Conservation (phyloP, 2,329 filamentous ascomycete genomes). For the Zymoseptoria ardabiliae region DNA sequence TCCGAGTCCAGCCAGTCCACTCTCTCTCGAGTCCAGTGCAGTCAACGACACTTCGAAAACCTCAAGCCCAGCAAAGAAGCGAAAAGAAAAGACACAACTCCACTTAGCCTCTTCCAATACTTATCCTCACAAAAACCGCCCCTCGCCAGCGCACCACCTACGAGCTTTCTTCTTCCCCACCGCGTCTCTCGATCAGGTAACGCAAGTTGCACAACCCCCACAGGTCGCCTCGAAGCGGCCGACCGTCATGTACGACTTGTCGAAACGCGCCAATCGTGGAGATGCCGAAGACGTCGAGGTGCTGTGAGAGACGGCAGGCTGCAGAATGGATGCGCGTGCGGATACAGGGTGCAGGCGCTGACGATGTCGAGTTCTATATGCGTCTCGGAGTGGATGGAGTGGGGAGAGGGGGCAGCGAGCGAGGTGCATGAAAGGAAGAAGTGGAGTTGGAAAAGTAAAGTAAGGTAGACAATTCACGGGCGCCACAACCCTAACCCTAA, state of each 20-base stretch:
- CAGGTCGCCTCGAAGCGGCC: background rate
- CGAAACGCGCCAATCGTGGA: background rate
- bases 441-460: background rate
- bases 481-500: background rate
- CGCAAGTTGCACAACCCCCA: background rate
- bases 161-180: background rate
- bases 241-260: background rate
- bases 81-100: background rate
- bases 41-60: background rate
- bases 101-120: background rate
- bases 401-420: no score
- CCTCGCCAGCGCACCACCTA: background rate
- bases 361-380: background rate
- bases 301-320: background rate
- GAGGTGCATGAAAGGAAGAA: background rate
- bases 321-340: background rate
- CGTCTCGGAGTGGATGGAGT: background rate
- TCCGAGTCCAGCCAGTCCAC: background rate
- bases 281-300: background rate
- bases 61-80: background rate
- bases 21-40: background rate
- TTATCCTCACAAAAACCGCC: background rate
- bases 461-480: background rate
- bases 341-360: background rate
- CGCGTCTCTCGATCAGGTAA: background rate